Percentiles rank a stretch among this genome's conserved stretches.
phyloP scores from a whole-genome alignment of 2,329 filamentous ascomycete species.

The Xylariaceae sp. region DNA sequence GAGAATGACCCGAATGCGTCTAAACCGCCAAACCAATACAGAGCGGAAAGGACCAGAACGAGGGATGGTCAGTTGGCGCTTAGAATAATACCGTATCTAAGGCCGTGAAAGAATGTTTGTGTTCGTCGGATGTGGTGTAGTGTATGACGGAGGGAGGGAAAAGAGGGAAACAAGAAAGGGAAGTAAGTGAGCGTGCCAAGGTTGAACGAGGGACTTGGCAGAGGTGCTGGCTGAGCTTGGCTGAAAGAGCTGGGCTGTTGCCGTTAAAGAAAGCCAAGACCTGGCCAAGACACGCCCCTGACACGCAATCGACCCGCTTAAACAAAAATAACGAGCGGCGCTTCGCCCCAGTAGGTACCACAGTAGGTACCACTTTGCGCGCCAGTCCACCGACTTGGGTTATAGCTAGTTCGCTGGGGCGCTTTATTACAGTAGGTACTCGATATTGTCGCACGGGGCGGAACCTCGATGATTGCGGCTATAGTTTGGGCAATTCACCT shows the following conservation, averaged over 20 bases:
- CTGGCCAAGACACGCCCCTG: not conserved
- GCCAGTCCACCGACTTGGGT: no score
- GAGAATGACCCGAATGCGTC: not conserved
- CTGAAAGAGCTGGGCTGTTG: no score
- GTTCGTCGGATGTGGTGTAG: no score
- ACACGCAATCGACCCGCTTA: no score
- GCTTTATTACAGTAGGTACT: no score
- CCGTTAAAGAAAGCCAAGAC: not conserved
- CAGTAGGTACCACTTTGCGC: no score
- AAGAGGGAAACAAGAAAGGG: not conserved
- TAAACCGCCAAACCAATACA: no score
- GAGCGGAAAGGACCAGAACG: slow-evolving; percentile 16
- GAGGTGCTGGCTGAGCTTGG: not conserved
- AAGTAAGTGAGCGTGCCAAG: not conserved
- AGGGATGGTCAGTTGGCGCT: slow-evolving; percentile 20
- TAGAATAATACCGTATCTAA: not conserved
- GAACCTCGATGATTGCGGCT: no score
- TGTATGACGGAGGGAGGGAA: not conserved
- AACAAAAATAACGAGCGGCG: not conserved
- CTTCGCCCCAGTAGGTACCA: no score
- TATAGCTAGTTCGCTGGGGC: no score
- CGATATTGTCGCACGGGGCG: no score
- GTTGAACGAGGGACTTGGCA: not conserved
- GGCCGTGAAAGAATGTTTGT: slow-evolving; percentile 20
- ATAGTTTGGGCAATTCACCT: no score